Evolutionary conservation across 768 basidiomycete genomes (phyloP), one percentile per base, ranked within the genome.

Genomic region (Pleurotus citrinopileatus): DNA sequence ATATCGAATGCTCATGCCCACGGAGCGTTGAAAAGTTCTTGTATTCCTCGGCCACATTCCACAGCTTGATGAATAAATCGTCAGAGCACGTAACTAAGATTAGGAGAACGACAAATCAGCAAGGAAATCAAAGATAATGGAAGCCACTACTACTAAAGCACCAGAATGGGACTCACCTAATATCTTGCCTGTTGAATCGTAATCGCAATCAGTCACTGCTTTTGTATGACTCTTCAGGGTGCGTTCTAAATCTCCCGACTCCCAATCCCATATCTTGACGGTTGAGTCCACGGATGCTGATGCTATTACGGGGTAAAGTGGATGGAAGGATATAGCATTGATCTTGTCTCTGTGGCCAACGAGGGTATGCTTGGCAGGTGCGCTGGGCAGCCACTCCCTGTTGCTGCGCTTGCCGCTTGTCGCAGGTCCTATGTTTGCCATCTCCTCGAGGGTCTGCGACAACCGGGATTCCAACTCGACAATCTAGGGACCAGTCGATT

Each of bases 201-300:
- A 96, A 66, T 94, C 89, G 52, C 90, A 83, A 70, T 94, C 94
- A 66, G 83, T 83, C 25, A 95, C 86, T 17, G 87, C 83, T 66
- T 90, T 91, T 28, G 94, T 95, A 73, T 96, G 94, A 5, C 93
- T 91, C 69, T 94, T 95, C 55, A 95, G 69, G 8, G 94, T 95
- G 59, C 91, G 73, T 69, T 96, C 94, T 66, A 94, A 89, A 61
- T 95, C 93, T 37, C 94, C 94, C 26, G 89, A 88, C 67, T 96
- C 94, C 93, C 93, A 96, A 62, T 96, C 94, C 93, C 94, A 95
- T 43, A 95, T 85, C 75, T 95, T 95, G 60, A 95, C 80, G 1
- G 86, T 94, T 47, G 91, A 79, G 65, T 96, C 94, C 64, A 93
- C 92, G 60, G 90, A 92, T 12, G 91, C 91, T 34, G 86, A 89